Base-by-base conservation (phyloP, 192 early-diverging fungal species). In the Pecoramyces ruminantium region DNA sequence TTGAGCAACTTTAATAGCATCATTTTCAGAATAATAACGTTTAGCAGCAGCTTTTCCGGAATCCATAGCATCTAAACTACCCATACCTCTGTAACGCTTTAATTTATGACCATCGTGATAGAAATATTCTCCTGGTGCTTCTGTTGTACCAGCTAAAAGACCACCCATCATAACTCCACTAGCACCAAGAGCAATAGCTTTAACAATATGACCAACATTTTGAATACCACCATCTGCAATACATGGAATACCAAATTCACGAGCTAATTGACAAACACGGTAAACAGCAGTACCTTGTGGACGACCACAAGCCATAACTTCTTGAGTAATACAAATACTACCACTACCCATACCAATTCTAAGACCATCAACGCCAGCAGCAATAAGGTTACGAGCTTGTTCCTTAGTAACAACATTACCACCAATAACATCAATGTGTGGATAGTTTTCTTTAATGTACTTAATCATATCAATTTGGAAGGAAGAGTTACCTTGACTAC, bases 51-150 rank as follows among this genome's bases (percentile, higher is more conserved):
- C n/a, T n/a, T n/a, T n/a, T n/a, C 97, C n/a, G n/a, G n/a, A n/a
- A n/a, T n/a, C n/a, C n/a, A n/a, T n/a, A n/a, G n/a, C n/a, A n/a
- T n/a, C n/a, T 39, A 99, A 88, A 15, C 94, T 95, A 14, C 97
- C 97, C 97, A 99, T 99, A 79, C 97, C 97, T 81, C 97, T 95
- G 92, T 99, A 99, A 88, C 94, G 95, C 88, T 99, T 99, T 83
- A 99, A 86, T 78, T 96, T 92, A 88, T 97, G 92, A 80, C 97
- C 97, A 58, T 99, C 95, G 84, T 95, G 92, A 92, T 96, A 99
- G 84, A 95, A 99, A 92, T 96, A 99, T 80, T 96, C 96, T 77
- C 97, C 97, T 34, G 97, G 97, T 28, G 95, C 92, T 86, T 99
- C 97, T 77, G 92, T 88, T 27, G 96, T 96, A 29, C 97, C 97